Percentiles rank a stretch among this genome's conserved stretches.
These are phyloP conservation scores for Citrus glauca DNA, from an alignment of 345 rosid species.

Conservation along the genomic window DNA sequence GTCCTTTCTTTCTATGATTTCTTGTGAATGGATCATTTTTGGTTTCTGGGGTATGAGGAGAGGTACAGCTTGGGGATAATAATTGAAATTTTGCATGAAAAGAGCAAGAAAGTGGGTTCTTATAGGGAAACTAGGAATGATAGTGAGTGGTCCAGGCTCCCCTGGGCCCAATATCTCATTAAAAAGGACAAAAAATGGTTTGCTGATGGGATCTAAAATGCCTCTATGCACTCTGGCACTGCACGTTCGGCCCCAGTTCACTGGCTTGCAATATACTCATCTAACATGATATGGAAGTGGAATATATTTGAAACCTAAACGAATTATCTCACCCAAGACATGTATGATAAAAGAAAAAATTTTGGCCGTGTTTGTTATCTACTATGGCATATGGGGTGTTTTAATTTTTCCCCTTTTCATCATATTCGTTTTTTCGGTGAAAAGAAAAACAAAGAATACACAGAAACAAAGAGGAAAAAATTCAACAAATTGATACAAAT, in stretches of 20 bases:
- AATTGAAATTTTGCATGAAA: constrained; percentile 18
- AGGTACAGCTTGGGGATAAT: constrained; percentile 4
- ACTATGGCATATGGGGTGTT: neutral
- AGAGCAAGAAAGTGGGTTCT: constrained; percentile 12
- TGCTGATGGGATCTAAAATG: constrained; percentile 2
- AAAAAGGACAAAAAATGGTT: constrained; percentile 11
- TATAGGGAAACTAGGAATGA: constrained; percentile 13
- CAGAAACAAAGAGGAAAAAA: neutral
- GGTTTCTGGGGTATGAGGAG: constrained; percentile 3
- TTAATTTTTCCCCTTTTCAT: neutral
- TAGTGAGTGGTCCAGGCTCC: constrained; percentile 15
- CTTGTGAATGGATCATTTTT: constrained; percentile 13
- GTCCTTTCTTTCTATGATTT: constrained; percentile 1
- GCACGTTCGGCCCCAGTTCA: constrained; percentile 21
- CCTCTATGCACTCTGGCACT: constrained; percentile 5
- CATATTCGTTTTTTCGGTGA: neutral
- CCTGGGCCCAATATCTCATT: constrained; percentile 6
- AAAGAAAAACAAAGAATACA: neutral
- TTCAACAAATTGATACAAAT: neutral
- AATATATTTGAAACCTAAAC: constrained; percentile 6
- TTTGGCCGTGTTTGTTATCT: neutral
- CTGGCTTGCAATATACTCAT: constrained; percentile 17
- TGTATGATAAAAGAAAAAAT: neutral
- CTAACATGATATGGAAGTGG: neutral
- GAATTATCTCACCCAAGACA: neutral